A percentile compares a stretch with the other conserved stretches of the same genome.
These are phyloP conservation scores for Aureobasidium subglaciale DNA, from an alignment of 2,329 filamentous ascomycete species.

Conservation along the genomic window DNA sequence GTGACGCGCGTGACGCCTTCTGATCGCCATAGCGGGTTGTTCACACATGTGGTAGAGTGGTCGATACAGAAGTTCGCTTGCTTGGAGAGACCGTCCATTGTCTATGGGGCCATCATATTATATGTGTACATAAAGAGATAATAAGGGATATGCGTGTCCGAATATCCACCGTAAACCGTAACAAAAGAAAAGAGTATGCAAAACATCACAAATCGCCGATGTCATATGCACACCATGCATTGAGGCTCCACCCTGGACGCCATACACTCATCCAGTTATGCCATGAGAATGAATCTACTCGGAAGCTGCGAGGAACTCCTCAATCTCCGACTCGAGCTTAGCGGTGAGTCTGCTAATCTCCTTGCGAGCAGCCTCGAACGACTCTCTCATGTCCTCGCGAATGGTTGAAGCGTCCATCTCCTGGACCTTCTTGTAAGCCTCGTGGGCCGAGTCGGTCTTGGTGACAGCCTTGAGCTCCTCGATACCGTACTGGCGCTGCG, in stretches of 20 bases:
- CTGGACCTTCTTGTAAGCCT: slow-evolving; percentile 11
- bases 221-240: slow-evolving; percentile 8
- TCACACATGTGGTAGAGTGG: too few relatives aligned
- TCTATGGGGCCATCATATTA: not conserved
- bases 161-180: slow-evolving; percentile 7
- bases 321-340: slow-evolving; percentile 43
- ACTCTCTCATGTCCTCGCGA: slow-evolving; percentile 22
- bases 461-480: slow-evolving; percentile 35
- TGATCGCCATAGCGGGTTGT: not conserved
- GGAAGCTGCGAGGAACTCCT: slow-evolving; percentile 25
- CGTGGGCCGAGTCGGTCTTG: slow-evolving; percentile 5
- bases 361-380: slow-evolving; percentile 33
- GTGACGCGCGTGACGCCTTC: not conserved
- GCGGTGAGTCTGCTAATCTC: slow-evolving; percentile 30
- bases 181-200: slow-evolving; percentile 15
- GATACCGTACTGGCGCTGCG: slow-evolving; percentile 36
- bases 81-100: not conserved
- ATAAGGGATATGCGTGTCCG: slow-evolving; percentile 1
- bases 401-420: slow-evolving; percentile 7
- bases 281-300: not conserved
- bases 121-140: slow-evolving; percentile 3
- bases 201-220: slow-evolving; percentile 1
- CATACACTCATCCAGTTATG: slow-evolving; percentile 13
- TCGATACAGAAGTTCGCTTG: not conserved
- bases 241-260: not conserved